These are phyloP conservation scores for Euphorbia corollata DNA, from an alignment of 441 rosid species.

Conservation along the genomic window DNA sequence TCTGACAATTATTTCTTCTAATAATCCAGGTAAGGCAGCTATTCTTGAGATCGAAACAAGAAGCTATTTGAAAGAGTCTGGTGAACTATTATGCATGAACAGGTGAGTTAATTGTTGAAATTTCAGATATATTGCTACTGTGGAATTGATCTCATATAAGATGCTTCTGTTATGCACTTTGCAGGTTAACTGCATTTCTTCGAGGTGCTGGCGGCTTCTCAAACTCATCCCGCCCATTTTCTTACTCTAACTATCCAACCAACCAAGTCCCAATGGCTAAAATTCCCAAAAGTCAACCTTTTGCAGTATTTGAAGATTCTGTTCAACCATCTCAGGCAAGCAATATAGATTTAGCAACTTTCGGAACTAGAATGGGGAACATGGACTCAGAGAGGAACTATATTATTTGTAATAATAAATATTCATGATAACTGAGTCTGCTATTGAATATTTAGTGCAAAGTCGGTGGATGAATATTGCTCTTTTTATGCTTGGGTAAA, in stretches of 20 bases:
- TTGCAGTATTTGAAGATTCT: slow-evolving; percentile 51
- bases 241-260: slow-evolving; percentile 61
- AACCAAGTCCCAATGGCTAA: slow-evolving; percentile 48
- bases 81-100: slow-evolving; percentile 69
- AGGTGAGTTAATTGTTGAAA: slow-evolving; percentile 37
- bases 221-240: slow-evolving; percentile 52
- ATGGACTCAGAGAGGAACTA: not conserved
- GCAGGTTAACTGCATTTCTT: slow-evolving; percentile 54
- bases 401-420: not conserved
- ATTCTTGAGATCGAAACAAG: slow-evolving; percentile 68
- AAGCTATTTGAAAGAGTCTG: slow-evolving; percentile 64
- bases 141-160: slow-evolving; percentile 15
- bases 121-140: slow-evolving; percentile 5
- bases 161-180: slow-evolving; percentile 18
- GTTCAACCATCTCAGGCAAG: slow-evolving; percentile 84
- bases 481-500: not conserved
- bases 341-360: slow-evolving; percentile 6
- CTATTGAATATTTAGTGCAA: not conserved
- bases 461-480: not conserved
- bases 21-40: slow-evolving; percentile 78
- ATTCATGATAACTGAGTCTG: not conserved
- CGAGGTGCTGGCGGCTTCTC: slow-evolving; percentile 96
- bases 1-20: slow-evolving; percentile 5
- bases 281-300: slow-evolving; percentile 62
- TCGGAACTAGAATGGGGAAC: slow-evolving; percentile 11